Evolutionary conservation across 2,329 filamentous ascomycete genomes (phyloP), one percentile per base, ranked within the genome.

Genomic region (Fusarium cyanostomum): DNA sequence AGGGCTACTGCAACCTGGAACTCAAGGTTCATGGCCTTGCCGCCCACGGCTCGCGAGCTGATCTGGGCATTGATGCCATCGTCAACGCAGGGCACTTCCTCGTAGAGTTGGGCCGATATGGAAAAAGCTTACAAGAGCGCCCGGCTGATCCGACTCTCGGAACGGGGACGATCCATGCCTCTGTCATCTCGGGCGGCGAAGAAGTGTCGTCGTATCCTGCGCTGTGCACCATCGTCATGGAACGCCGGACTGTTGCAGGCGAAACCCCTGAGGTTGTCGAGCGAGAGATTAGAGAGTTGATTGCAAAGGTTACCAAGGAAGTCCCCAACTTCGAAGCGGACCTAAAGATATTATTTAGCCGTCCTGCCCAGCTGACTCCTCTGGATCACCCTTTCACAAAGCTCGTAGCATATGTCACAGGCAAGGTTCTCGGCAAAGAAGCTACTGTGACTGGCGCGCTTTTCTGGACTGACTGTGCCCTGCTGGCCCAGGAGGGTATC

Each of bases 401-500:
- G 5, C 68, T 76, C 6, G 73, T 77, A 0, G 45, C 67, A 1
- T 62, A 73, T 1, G 66, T 72, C 31, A 71, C 76, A 1, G 52
- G 68, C 3, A 37, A 64, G 3, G 64, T 73, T 0, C 62, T 78
- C 1, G 75, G 73, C 0, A 52, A 33, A 8, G 51, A 72, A 0
- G 69, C 74, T 0, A 52, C 51, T 0, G 56, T 80, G 1, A 26
- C 50, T 2, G 74, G 73, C 7, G 75, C 67, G 1, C 66, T 76
- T 0, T 83, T 77, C 58, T 85, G 82, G 84, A 82, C 80, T 1
- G 82, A 85, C 64, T 80, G 78, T n/a, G 82, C 82, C 2, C 66
- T 84, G 11, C 60, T 85, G 1, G 72, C 75, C 1, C 73, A 78
- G 15, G 72, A 70, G 12, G 82, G 81, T 0, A 81, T 84, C 26